Evolutionary conservation across 306 rosid species (phyloP).

Genomic region (Crataegus laevigata): DNA sequence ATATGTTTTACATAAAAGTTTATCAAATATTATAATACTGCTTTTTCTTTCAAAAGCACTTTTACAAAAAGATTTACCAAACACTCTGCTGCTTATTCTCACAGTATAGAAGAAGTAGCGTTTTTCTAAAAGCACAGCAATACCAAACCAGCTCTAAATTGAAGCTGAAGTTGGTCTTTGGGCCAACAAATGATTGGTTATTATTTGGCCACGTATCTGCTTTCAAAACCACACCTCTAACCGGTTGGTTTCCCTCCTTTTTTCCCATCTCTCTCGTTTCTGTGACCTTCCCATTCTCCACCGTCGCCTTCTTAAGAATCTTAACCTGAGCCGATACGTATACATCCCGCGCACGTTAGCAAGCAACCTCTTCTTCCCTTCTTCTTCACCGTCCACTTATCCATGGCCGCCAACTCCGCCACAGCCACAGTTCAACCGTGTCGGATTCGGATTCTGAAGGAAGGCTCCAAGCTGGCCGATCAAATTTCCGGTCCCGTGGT

Average conservation of each 20-base stretch:
- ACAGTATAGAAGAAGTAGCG: too few relatives aligned
- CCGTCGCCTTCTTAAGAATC: neutral
- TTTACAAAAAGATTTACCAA: too few relatives aligned
- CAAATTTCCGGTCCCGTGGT: conserved; percentile 62
- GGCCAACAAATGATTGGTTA: neutral
- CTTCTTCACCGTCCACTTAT: neutral
- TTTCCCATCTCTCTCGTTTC: neutral
- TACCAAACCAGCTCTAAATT: too few relatives aligned
- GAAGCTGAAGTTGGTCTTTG: neutral
- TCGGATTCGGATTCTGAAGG: conserved; percentile 53
- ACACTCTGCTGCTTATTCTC: too few relatives aligned
- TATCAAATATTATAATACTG: too few relatives aligned
- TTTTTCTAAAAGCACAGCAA: too few relatives aligned
- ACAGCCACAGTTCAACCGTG: conserved; percentile 28
- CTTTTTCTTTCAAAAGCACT: too few relatives aligned
- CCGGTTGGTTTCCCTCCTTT: conserved; percentile 50
- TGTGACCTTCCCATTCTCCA: neutral
- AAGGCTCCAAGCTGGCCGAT: conserved; percentile 16
- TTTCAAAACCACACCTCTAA: conserved; percentile 41
- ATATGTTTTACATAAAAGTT: too few relatives aligned
- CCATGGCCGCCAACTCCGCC: conserved; percentile 33
- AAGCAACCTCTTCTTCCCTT: neutral
- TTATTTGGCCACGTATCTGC: conserved; percentile 25
- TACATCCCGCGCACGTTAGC: conserved; percentile 15
- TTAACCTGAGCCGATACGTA: neutral